A percentile compares a stretch with the other conserved stretches of the same genome.
phyloP scores from a whole-genome alignment of 192 early-diverging fungal species.

The Irineochytrium annulatum region DNA sequence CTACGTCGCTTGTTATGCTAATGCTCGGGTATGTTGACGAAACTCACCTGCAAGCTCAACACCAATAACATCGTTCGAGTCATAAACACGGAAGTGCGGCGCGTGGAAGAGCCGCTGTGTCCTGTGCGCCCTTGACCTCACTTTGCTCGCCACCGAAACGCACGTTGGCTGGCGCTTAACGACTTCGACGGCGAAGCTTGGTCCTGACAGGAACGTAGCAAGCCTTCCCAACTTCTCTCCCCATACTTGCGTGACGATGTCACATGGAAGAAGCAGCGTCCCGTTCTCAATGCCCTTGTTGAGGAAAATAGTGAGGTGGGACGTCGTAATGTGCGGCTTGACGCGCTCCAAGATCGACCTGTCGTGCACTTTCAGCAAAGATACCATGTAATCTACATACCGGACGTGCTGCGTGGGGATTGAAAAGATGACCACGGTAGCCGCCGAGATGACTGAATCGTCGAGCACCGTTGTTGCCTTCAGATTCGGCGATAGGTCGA shows the following conservation, averaged over 20 bases:
- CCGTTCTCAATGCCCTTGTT: constrained; percentile 55
- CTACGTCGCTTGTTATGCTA: constrained; percentile 2
- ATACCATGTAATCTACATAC: constrained; percentile 8
- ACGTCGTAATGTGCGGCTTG: constrained; percentile 26
- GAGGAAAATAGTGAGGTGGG: constrained; percentile 49
- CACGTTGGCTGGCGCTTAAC: constrained; percentile 42
- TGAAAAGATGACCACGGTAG: constrained; percentile 40
- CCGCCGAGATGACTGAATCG: constrained; percentile 16
- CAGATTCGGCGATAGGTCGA: constrained; percentile 27
- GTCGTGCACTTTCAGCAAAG: neutral
- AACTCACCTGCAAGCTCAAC: constrained; percentile 38
- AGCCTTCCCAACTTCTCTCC: constrained; percentile 28
- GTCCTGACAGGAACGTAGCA: constrained; percentile 47
- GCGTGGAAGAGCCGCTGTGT: constrained; percentile 47
- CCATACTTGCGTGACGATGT: constrained; percentile 39
- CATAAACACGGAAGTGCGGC: constrained; percentile 49
- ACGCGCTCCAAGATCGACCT: constrained; percentile 30
- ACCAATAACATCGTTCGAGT: constrained; percentile 38
- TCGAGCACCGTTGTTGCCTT: constrained; percentile 30
- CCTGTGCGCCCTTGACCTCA: constrained; percentile 24
- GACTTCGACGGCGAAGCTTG: constrained; percentile 48
- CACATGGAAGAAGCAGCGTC: constrained; percentile 33
- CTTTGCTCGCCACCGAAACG: constrained; percentile 38
- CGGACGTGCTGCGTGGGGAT: constrained; percentile 54
- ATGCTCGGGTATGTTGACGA: neutral